Conservation (phyloP, 768 basidiomycete species). For the Termitomyces heimii region DNA sequence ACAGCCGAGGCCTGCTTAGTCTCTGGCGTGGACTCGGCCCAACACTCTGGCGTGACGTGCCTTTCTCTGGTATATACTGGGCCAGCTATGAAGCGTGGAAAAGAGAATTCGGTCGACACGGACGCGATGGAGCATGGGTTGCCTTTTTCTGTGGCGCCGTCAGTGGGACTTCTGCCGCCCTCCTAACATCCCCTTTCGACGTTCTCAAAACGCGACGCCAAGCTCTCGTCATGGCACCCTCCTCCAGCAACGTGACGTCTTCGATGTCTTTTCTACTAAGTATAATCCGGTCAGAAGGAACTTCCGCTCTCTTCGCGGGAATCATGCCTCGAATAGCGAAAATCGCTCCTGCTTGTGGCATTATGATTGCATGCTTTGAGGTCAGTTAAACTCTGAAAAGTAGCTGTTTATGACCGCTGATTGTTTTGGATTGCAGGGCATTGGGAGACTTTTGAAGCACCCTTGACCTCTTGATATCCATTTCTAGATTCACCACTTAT, state of each 20-base stretch:
- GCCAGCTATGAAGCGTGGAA: slow-evolving; percentile 89
- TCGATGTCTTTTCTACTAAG: slow-evolving; percentile 62
- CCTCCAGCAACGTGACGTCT: slow-evolving; percentile 34
- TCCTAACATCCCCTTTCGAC: slow-evolving; percentile 93
- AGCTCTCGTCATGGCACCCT: slow-evolving; percentile 63
- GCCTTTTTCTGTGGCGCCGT: slow-evolving; percentile 89
- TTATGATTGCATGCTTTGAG: slow-evolving; percentile 98
- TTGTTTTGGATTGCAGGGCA: slow-evolving; percentile 35
- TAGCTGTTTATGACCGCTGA: slow-evolving; percentile 10
- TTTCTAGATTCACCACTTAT: slow-evolving; percentile 7
- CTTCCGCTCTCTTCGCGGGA: slow-evolving; percentile 75
- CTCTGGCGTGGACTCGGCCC: slow-evolving; percentile 91
- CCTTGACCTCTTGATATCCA: slow-evolving; percentile 13
- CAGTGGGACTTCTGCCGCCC: slow-evolving; percentile 81
- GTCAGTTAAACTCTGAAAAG: slow-evolving; percentile 30
- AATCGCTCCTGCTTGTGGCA: slow-evolving; percentile 95
- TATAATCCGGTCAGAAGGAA: slow-evolving; percentile 77
- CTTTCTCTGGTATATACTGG: slow-evolving; percentile 97
- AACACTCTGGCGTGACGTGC: slow-evolving; percentile 95
- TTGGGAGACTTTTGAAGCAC: slow-evolving; percentile 48
- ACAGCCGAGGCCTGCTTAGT: slow-evolving; percentile 55
- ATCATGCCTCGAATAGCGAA: slow-evolving; percentile 85
- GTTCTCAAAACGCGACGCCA: slow-evolving; percentile 95
- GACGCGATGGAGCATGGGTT: slow-evolving; percentile 53
- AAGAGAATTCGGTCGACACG: slow-evolving; percentile 44